Evolutionary conservation across 345 rosid species (phyloP).

Genomic region (Acer campestre): DNA sequence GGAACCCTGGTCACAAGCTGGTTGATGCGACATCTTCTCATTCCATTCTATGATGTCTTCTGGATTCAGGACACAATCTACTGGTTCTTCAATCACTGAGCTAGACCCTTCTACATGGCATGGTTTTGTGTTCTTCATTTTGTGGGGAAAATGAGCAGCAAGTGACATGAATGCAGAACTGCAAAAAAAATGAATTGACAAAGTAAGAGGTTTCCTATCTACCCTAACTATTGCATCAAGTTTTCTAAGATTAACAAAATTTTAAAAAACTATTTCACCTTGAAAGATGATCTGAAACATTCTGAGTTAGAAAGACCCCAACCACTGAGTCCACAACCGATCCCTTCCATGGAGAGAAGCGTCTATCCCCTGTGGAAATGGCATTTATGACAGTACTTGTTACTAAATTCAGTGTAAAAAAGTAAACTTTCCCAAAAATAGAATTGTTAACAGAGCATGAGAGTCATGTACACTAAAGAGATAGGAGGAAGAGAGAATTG

Average conservation of each 20-base stretch:
- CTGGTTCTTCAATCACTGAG: constrained; percentile 40
- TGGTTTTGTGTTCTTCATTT: constrained; percentile 25
- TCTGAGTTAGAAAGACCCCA: constrained; percentile 97
- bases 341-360: constrained; percentile 96
- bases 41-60: constrained; percentile 50
- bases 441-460: too few species aligned
- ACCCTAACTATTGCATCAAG: constrained; percentile 6
- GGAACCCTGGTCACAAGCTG: constrained; percentile 45
- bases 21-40: constrained; percentile 37
- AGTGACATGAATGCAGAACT: constrained; percentile 96
- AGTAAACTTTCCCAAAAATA: not conserved
- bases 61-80: constrained; percentile 43
- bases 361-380: constrained; percentile 74
- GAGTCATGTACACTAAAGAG: too few species aligned
- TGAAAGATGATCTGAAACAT: constrained; percentile 94
- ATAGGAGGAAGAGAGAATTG: too few species aligned
- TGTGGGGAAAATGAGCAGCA: constrained; percentile 67
- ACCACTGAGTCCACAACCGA: constrained; percentile 95
- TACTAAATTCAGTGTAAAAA: constrained; percentile 5
- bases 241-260: not conserved
- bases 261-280: constrained; percentile 54
- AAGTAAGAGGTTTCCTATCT: constrained; percentile 22
- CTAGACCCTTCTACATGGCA: constrained; percentile 43
- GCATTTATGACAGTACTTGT: constrained; percentile 18
- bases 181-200: constrained; percentile 26